Percentiles rank a stretch among this genome's conserved stretches.
Conservation (phyloP, 768 basidiomycete species). For the Pleurotus tuoliensis region DNA sequence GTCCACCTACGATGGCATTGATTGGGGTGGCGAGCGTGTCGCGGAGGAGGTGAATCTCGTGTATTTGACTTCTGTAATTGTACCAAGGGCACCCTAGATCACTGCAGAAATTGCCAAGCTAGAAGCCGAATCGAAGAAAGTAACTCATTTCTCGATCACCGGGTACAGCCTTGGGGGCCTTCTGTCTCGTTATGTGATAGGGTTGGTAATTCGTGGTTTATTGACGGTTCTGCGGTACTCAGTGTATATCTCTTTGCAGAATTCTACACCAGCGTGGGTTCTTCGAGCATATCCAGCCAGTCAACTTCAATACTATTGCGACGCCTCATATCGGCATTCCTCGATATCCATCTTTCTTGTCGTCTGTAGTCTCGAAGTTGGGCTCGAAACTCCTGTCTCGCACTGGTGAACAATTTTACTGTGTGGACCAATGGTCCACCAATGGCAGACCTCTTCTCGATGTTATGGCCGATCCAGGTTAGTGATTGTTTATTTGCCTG, state of each 20-base stretch:
- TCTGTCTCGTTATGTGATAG: constrained; percentile 75
- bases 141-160: constrained; percentile 65
- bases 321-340: constrained; percentile 26
- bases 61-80: neutral
- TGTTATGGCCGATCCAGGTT: constrained; percentile 77
- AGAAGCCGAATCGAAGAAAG: constrained; percentile 47
- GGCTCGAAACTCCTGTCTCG: constrained; percentile 70
- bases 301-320: constrained; percentile 81
- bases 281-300: constrained; percentile 64
- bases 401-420: constrained; percentile 77
- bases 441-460: constrained; percentile 64
- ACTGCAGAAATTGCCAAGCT: constrained; percentile 23
- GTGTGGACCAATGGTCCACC: constrained; percentile 65
- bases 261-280: constrained; percentile 63
- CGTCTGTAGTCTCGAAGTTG: constrained; percentile 32
- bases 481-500: constrained; percentile 11
- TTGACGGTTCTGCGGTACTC: too few relatives aligned
- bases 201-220: constrained; percentile 33
- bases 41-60: constrained; percentile 59
- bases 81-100: too few relatives aligned
- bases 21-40: constrained; percentile 80
- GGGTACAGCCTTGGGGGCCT: constrained; percentile 83
- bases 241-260: constrained; percentile 24
- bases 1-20: constrained; percentile 78
- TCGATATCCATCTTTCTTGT: too few relatives aligned